Conservation (phyloP, 768 basidiomycete genomes). For the Gautieria morchelliformis region DNA sequence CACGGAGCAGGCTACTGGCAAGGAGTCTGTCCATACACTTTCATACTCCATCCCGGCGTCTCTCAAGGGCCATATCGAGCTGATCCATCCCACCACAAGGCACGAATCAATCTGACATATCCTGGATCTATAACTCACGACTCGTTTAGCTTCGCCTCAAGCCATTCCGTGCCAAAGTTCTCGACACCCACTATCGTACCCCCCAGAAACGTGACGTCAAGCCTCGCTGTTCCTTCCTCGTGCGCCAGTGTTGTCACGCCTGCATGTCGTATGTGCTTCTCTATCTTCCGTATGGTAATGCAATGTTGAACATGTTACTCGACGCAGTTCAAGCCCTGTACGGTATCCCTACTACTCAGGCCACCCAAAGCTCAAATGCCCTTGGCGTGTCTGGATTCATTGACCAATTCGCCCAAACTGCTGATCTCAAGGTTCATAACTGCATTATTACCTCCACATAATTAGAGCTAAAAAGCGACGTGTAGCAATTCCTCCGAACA, state of each 20-base stretch:
- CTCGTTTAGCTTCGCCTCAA: not conserved
- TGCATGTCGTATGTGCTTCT: slow-evolving; percentile 14
- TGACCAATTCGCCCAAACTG: slow-evolving; percentile 22
- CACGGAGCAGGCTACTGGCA: slow-evolving; percentile 15
- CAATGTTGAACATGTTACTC: not conserved
- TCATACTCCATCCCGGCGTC: slow-evolving; percentile 19
- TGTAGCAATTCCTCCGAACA: slow-evolving; percentile 17
- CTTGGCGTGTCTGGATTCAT: slow-evolving; percentile 26
- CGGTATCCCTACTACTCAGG: slow-evolving; percentile 23
- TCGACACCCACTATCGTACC: not conserved
- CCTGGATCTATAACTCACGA: not conserved
- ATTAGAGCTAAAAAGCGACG: slow-evolving; percentile 3
- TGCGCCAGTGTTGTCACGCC: slow-evolving; percentile 23
- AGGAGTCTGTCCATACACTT: slow-evolving; percentile 19
- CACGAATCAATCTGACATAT: slow-evolving; percentile 7
- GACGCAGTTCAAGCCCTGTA: slow-evolving; percentile 22
- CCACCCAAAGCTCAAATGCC: slow-evolving; percentile 20
- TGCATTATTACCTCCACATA: not conserved
- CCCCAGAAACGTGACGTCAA: not conserved
- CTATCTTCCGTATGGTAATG: not conserved
- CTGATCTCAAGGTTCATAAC: slow-evolving; percentile 7
- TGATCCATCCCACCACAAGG: slow-evolving; percentile 21
- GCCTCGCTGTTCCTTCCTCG: slow-evolving; percentile 21
- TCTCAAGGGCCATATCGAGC: slow-evolving; percentile 17
- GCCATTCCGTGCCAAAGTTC: not conserved